Conservation (phyloP, 495 filamentous ascomycete genomes). For the Trichoderma erinaceum region DNA sequence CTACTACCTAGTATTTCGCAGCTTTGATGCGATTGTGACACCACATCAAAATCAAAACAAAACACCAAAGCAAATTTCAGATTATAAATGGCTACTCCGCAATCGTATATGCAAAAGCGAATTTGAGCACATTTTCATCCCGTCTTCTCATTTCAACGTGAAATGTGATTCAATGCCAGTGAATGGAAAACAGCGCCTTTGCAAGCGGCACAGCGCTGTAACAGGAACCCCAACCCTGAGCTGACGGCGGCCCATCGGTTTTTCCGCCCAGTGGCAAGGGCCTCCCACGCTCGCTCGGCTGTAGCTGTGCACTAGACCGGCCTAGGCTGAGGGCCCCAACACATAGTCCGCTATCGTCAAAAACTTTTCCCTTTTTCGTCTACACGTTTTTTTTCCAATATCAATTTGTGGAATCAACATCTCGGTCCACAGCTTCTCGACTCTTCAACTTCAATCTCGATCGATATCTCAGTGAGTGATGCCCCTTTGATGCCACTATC, state of each 20-base stretch:
- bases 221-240: background rate
- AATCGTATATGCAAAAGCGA: too few relatives aligned
- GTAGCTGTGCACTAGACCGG: constrained; percentile 6
- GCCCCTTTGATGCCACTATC: background rate
- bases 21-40: too few relatives aligned
- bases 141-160: too few relatives aligned
- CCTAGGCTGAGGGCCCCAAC: constrained; percentile 10
- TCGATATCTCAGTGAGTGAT: background rate
- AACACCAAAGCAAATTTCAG: too few relatives aligned
- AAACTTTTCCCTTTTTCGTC: constrained; percentile 14
- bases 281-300: constrained; percentile 15
- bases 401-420: constrained; percentile 10
- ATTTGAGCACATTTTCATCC: too few relatives aligned
- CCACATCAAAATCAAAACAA: too few relatives aligned
- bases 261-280: constrained; percentile 13
- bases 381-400: constrained; percentile 13
- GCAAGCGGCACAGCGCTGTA: background rate
- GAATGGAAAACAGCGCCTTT: background rate
- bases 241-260: constrained; percentile 2
- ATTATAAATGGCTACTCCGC: too few relatives aligned
- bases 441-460: background rate
- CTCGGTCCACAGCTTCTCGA: constrained; percentile 5
- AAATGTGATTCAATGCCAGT: background rate
- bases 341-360: constrained; percentile 4
- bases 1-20: too few relatives aligned